These are phyloP conservation scores for Aspergillus sergii DNA, from an alignment of 2,329 filamentous ascomycete genomes.

Conservation along the genomic window DNA sequence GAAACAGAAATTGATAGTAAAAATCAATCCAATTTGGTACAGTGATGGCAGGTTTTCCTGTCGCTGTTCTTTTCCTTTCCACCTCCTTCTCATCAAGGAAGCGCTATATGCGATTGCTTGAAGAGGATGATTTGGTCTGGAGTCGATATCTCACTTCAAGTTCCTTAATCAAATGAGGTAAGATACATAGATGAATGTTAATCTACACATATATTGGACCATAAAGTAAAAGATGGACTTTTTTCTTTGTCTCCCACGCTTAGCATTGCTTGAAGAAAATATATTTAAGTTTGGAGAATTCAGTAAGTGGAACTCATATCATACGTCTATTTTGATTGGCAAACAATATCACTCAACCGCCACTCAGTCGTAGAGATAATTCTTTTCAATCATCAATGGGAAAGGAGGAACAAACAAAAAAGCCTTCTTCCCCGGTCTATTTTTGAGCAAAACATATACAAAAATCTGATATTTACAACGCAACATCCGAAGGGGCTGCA, in stretches of 20 bases:
- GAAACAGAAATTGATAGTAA: slow-evolving; percentile 1
- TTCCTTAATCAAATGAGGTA: not conserved
- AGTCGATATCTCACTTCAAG: not conserved
- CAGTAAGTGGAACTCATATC: not conserved
- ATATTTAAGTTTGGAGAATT: not conserved
- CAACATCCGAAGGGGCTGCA: slow-evolving; percentile 8
- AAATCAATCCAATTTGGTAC: slow-evolving; percentile 20
- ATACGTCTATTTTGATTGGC: not conserved
- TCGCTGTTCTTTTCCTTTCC: slow-evolving; percentile 20
- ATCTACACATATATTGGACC: not conserved
- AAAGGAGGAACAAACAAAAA: not conserved
- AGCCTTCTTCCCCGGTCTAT: not conserved
- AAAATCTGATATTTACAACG: slow-evolving; percentile 10
- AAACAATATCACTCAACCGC: not conserved
- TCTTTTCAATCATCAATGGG: not conserved
- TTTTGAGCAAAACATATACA: not conserved
- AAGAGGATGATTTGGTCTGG: slow-evolving; percentile 32
- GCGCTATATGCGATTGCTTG: slow-evolving; percentile 41
- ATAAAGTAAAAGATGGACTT: not conserved
- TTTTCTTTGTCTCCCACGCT: not conserved
- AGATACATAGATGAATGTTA: not conserved
- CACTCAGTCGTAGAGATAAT: not conserved
- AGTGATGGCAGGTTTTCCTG: slow-evolving; percentile 13
- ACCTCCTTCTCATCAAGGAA: slow-evolving; percentile 40
- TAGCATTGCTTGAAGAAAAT: not conserved